Evolutionary conservation across 2,329 filamentous ascomycete genomes (phyloP).

Genomic region (Penicillium aurantiogriseum): DNA sequence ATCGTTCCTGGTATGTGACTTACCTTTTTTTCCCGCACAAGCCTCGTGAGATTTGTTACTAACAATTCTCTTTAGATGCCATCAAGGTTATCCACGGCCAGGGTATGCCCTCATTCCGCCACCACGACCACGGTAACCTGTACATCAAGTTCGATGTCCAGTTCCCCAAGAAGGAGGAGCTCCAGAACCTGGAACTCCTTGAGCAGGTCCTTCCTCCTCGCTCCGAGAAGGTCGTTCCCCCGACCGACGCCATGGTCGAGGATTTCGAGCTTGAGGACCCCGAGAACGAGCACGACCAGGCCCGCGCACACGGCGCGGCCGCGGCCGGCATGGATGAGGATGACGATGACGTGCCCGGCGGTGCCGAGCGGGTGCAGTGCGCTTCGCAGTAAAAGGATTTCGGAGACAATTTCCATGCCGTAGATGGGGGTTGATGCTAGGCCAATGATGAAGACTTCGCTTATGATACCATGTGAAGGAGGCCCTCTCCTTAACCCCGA

Average conservation of each 20-base stretch:
- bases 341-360: slow-evolving; percentile 55
- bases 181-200: slow-evolving; percentile 72
- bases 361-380: slow-evolving; percentile 53
- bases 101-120: slow-evolving; percentile 93
- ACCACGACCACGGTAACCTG: slow-evolving; percentile 93
- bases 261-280: slow-evolving; percentile 83
- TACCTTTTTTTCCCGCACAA: slow-evolving; percentile 1
- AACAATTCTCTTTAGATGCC: slow-evolving; percentile 58
- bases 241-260: slow-evolving; percentile 85
- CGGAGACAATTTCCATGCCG: slow-evolving; percentile 4
- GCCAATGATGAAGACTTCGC: slow-evolving; percentile 33
- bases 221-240: slow-evolving; percentile 63
- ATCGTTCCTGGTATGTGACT: slow-evolving; percentile 76
- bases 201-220: slow-evolving; percentile 81
- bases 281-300: slow-evolving; percentile 64
- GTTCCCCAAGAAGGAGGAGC: slow-evolving; percentile 76
- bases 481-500: slow-evolving; percentile 19
- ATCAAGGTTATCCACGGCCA: slow-evolving; percentile 94
- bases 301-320: slow-evolving; percentile 66
- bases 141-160: slow-evolving; percentile 98
- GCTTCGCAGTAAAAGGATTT: slow-evolving; percentile 48
- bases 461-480: slow-evolving; percentile 39
- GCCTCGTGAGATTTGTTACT: slow-evolving; percentile 1
- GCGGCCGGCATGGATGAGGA: slow-evolving; percentile 66
- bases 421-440: slow-evolving; percentile 22